phyloP scores from a whole-genome alignment of 2,329 filamentous ascomycete genomes.

The Tothia fuscella region DNA sequence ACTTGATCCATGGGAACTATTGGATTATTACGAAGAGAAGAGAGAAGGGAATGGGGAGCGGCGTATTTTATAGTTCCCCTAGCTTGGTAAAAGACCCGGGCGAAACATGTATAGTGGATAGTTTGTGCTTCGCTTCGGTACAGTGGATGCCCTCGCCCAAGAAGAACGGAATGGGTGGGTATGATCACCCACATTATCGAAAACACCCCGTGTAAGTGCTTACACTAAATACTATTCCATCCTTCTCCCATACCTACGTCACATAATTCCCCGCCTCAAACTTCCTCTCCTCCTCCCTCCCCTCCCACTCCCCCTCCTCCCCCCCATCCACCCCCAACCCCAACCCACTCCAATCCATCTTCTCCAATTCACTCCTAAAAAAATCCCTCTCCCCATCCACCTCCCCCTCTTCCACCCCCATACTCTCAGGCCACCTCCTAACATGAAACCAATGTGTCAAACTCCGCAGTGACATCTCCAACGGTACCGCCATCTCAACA shows the following conservation, averaged over 20 bases:
- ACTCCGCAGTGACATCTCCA: conserved; percentile 81
- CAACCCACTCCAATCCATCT: conserved; percentile 38
- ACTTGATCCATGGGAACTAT: no score
- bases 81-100: no score
- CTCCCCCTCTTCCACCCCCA: conserved; percentile 39
- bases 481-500: conserved; percentile 80
- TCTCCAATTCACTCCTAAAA: conserved; percentile 37
- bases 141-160: no score
- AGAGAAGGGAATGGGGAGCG: no score
- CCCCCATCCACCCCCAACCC: conserved; percentile 6
- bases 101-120: not conserved
- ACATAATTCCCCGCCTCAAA: not conserved
- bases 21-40: no score
- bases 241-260: not conserved
- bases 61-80: no score
- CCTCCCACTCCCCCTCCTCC: not conserved
- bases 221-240: not conserved
- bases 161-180: no score
- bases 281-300: conserved; percentile 1
- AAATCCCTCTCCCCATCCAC: conserved; percentile 36
- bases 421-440: conserved; percentile 65
- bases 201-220: not conserved
- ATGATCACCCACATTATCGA: no score
- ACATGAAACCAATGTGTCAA: conserved; percentile 94
- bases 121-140: not conserved